Evolutionary conservation across 495 filamentous ascomycete species (phyloP).

Genomic region (Aspergillus sclerotioniger): DNA sequence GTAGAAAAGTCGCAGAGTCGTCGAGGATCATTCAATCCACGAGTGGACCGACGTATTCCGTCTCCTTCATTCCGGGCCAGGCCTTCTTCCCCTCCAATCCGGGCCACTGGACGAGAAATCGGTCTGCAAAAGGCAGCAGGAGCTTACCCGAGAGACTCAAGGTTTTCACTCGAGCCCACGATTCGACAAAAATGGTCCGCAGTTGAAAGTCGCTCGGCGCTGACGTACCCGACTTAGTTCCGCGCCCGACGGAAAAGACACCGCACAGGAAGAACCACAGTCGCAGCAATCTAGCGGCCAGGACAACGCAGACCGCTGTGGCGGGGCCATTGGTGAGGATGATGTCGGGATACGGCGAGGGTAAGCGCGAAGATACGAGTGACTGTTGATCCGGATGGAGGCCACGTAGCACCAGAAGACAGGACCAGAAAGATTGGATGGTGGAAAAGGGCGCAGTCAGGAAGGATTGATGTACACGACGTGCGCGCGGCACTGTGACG

Average conservation of each 20-base stretch:
- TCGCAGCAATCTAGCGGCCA: conserved; percentile 66
- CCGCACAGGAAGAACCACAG: conserved; percentile 39
- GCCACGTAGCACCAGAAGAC: conserved; percentile 43
- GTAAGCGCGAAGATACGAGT: conserved; percentile 16
- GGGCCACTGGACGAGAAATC: conserved; percentile 76
- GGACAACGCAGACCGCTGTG: conserved; percentile 74
- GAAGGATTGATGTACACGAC: conserved; percentile 74
- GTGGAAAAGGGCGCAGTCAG: conserved; percentile 62
- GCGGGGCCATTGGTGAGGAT: conserved; percentile 89
- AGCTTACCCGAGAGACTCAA: conserved; percentile 80
- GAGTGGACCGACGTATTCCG: conserved; percentile 45
- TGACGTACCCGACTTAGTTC: background rate
- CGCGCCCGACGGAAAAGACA: conserved; percentile 2
- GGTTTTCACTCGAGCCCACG: conserved; percentile 77
- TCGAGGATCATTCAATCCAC: conserved; percentile 31
- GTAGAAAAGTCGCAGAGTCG: background rate
- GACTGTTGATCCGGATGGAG: conserved; percentile 29
- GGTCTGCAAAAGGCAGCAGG: conserved; percentile 62
- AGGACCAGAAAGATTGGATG: conserved; percentile 54
- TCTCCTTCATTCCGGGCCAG: conserved; percentile 42
- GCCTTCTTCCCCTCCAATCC: conserved; percentile 46
- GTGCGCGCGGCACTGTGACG: conserved; percentile 65
- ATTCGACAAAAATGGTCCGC: conserved; percentile 82
- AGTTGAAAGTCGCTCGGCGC: conserved; percentile 44
- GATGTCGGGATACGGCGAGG: conserved; percentile 59